phyloP scores from a whole-genome alignment of 1,139 yeast genomes.

The Nakaseomyces kungkrabaensis region DNA sequence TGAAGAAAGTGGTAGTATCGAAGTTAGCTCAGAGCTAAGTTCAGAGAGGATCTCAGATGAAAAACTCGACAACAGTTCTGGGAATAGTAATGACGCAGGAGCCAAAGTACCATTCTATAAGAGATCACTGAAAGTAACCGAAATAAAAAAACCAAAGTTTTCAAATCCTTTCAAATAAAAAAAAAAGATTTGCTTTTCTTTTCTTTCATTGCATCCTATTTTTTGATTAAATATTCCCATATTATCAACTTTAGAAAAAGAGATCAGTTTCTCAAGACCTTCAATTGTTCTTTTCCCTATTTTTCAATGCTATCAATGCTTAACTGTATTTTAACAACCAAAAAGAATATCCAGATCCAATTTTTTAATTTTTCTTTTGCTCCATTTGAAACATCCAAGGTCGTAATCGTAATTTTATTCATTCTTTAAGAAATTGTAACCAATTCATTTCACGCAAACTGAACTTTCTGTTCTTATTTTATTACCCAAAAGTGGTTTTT shows the following conservation, averaged over 20 bases:
- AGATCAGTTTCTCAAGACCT: neutral
- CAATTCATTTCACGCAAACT: too few relatives aligned
- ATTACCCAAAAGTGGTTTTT: too few relatives aligned
- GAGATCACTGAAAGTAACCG: neutral
- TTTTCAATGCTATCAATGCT: too few relatives aligned
- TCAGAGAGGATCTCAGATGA: neutral
- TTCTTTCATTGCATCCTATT: too few relatives aligned
- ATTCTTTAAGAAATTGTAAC: too few relatives aligned
- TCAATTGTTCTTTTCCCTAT: neutral
- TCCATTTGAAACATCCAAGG: too few relatives aligned
- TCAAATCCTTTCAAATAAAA: neutral
- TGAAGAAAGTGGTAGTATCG: neutral
- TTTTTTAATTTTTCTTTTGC: too few relatives aligned
- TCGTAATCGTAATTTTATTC: too few relatives aligned
- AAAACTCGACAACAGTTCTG: neutral
- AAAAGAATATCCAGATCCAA: too few relatives aligned
- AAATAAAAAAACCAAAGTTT: neutral
- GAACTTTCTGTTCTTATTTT: too few relatives aligned
- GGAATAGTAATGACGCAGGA: neutral
- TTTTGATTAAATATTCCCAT: neutral
- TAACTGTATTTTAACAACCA: too few relatives aligned
- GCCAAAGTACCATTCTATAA: neutral
- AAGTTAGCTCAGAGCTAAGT: neutral
- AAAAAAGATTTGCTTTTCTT: neutral
- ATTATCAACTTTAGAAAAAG: too few relatives aligned